Conservation (phyloP, 148 eudicot species). For the Talinum fruticosum region DNA sequence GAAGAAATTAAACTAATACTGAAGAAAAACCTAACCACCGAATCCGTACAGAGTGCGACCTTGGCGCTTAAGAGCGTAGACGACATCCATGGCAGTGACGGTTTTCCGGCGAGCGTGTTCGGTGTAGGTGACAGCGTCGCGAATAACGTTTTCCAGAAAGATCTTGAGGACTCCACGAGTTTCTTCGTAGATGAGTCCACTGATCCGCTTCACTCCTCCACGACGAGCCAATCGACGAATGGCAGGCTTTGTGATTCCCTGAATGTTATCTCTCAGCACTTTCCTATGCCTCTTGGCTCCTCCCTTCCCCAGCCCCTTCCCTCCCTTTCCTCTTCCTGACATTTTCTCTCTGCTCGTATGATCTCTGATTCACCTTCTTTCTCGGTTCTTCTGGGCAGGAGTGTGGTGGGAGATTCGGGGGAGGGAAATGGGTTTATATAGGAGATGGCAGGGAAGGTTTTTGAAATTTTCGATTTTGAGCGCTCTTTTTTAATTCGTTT, state of each 20-base stretch:
- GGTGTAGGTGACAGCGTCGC: conserved; percentile 30
- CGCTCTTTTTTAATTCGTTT: not conserved
- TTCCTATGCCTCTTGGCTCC: conserved; percentile 33
- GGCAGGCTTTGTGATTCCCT: conserved; percentile 30
- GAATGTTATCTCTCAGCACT: conserved; percentile 29
- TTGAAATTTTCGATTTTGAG: conserved; percentile 17
- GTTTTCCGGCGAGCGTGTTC: conserved; percentile 30
- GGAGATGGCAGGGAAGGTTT: not conserved
- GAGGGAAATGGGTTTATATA: not conserved
- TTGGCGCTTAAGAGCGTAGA: conserved; percentile 31
- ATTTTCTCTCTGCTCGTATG: conserved; percentile 9
- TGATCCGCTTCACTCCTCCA: conserved; percentile 28
- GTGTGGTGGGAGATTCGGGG: not conserved
- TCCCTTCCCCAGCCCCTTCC: conserved; percentile 30
- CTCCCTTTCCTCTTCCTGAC: conserved; percentile 37
- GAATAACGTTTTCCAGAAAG: conserved; percentile 26
- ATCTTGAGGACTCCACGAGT: conserved; percentile 30
- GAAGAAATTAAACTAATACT: not conserved
- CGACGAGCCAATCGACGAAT: conserved; percentile 27
- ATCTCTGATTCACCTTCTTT: not conserved
- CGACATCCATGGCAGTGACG: conserved; percentile 33
- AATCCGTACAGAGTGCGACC: conserved; percentile 31
- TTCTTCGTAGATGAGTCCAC: conserved; percentile 28
- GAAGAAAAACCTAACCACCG: conserved; percentile 16
- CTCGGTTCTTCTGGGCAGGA: not conserved